These are phyloP conservation scores for Stropharia rugosoannulata DNA, from an alignment of 768 basidiomycete species.

Conservation along the genomic window DNA sequence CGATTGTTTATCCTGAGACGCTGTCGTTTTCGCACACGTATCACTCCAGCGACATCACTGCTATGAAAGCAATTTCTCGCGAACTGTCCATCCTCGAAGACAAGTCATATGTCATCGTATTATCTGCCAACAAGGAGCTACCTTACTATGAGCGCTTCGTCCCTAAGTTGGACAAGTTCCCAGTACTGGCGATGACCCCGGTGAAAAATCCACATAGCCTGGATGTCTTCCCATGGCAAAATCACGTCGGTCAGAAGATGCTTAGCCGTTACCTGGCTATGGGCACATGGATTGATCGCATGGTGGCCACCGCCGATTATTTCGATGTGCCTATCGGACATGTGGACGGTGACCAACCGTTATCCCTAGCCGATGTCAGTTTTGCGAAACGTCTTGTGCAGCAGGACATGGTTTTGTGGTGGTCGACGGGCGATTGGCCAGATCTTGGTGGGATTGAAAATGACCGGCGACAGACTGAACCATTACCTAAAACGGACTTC, in stretches of 20 bases:
- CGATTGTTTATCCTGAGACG: slow-evolving; percentile 63
- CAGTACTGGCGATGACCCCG: slow-evolving; percentile 84
- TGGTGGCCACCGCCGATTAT: slow-evolving; percentile 80
- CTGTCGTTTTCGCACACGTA: slow-evolving; percentile 69
- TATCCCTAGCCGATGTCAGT: slow-evolving; percentile 86
- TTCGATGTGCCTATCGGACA: slow-evolving; percentile 94
- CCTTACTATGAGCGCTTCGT: slow-evolving; percentile 76
- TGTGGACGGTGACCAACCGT: slow-evolving; percentile 84
- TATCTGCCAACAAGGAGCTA: slow-evolving; percentile 86
- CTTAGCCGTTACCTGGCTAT: slow-evolving; percentile 76
- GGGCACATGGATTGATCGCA: slow-evolving; percentile 77
- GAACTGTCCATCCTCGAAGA: slow-evolving; percentile 79
- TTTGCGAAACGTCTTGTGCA: slow-evolving; percentile 85
- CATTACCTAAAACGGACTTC: slow-evolving; percentile 84
- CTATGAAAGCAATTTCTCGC: slow-evolving; percentile 83
- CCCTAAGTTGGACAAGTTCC: slow-evolving; percentile 79
- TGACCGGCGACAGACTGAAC: slow-evolving; percentile 74
- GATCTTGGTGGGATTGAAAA: slow-evolving; percentile 94
- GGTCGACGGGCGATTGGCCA: slow-evolving; percentile 86
- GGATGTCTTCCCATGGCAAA: slow-evolving; percentile 89
- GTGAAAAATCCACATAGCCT: slow-evolving; percentile 70
- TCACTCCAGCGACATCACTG: slow-evolving; percentile 75
- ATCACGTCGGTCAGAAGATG: slow-evolving; percentile 80
- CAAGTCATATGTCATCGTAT: slow-evolving; percentile 70
- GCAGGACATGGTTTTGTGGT: slow-evolving; percentile 95